Evolutionary conservation across 164 flowering plant species (phyloP), one percentile per base, ranked within the genome.

Genomic region (Umbilicus rupestris): DNA sequence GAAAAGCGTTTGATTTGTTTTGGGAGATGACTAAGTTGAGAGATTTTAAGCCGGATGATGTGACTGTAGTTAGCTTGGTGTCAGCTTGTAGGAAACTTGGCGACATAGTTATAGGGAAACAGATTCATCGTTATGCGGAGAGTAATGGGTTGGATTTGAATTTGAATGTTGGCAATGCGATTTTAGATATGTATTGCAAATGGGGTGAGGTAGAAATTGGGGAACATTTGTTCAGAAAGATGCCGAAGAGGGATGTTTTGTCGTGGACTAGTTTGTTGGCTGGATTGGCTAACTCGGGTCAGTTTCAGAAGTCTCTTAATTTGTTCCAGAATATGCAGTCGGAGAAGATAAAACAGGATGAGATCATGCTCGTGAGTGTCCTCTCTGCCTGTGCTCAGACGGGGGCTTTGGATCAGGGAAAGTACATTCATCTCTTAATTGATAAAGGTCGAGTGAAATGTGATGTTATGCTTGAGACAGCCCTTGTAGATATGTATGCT

Each of bases 171-270:
- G 76, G 76, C 37, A 80, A 80, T 70, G 70, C 73, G 8, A 71
- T 80, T 15, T 55, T 80, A 57, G 76, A 75, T 65, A 73, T 80
- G 83, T 75, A 80, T 47, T 71, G 79, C 44, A 80, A 75, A 65
- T 77, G 77, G 67, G 80, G 77, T 17, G 80, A 75, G 33, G 31
- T 77, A 39, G 69, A 58, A 39, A 64, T 68, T 52, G 77, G 74
- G 8, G 60, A 60, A 33, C 31, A 66, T 33, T 45, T 73, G 16
- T 77, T 77, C 44, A 68, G 74, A 2, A 55, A 45, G 16, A 73
- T 77, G 77, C 70, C 57, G 0, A 47, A 75, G 41, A 68, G 70
- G 39, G 78, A 79, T 65, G 59, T 77, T 46, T 42, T 75, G 46
- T 50, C 82, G 1, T 79, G 75, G 71, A 75, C 76, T 73, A 77